Evolutionary conservation across 768 basidiomycete genomes (phyloP), one percentile per base, ranked within the genome.

Genomic region (Xerocomus potaroensis): DNA sequence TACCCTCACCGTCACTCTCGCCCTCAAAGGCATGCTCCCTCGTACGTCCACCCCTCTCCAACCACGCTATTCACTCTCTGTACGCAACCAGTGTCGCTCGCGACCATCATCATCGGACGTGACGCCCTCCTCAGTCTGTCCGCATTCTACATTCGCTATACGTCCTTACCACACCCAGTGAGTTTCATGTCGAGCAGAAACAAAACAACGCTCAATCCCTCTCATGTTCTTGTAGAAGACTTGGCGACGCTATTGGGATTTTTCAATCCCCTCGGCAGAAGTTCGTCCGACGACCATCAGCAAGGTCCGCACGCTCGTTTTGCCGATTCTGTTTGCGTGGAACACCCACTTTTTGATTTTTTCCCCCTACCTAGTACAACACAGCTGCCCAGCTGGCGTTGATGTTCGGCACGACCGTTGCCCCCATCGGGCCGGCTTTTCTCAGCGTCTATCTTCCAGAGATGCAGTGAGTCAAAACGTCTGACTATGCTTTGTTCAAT

Each of bases 141-240:
- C 4, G 94, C 94, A 3, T 91, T 98, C 61, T 94, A 88, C 60
- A 91, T 93, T 56, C 87, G 94, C 23, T 98, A 91, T 66, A 88
- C 84, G 2, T 87, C 94, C 1, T 70, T 98, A 12, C 90, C 94
- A 9, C 73, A 75, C 29, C 95, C 95, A 5, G 94, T 93, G 67
- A 42, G 32, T 49, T 29, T 16, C 22, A 21, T 53, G 23, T n/a
- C 19, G 21, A 24, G 24, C 49, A 42, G 9, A 26, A 35, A 30
- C 14, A 32, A 29, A 27, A 41, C 22, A 42, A 30, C 35, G 32
- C 56, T 34, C 46, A 15, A 35, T 34, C 24, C 19, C 3, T 46
- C 14, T 29, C 51, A 45, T 37, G 34, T 35, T n/a, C 16, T 33
- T 36, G 11, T 64, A 94, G 88, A 90, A 91, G 91, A 96, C 93